These are phyloP conservation scores for Hypomontagnella monticulosa DNA, from an alignment of 495 filamentous ascomycete genomes.

Conservation along the genomic window DNA sequence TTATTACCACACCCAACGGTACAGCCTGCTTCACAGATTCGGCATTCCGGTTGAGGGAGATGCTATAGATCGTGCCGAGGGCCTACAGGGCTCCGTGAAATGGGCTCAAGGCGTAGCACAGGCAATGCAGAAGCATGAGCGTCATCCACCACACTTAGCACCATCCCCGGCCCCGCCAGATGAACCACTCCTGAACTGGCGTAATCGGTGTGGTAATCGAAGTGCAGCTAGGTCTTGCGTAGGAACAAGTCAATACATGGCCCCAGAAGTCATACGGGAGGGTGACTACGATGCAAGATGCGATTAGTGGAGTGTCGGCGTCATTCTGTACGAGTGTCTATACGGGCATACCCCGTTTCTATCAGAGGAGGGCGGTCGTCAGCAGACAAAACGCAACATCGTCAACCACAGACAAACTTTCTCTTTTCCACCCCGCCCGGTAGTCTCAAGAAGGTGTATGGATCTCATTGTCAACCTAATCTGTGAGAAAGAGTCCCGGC, in stretches of 20 bases:
- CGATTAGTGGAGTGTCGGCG: constrained; percentile 95
- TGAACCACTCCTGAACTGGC: constrained; percentile 76
- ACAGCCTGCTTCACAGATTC: constrained; percentile 76
- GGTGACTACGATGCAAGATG: constrained; percentile 89
- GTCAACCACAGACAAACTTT: constrained; percentile 63
- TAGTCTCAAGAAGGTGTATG: constrained; percentile 68
- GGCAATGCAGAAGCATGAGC: constrained; percentile 62
- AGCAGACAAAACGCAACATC: constrained; percentile 83
- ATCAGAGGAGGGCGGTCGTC: constrained; percentile 72
- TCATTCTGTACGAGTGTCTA: constrained; percentile 93
- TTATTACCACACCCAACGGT: constrained; percentile 84
- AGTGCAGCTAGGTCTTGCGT: constrained; percentile 85
- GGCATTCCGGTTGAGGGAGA: constrained; percentile 82
- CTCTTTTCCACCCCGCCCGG: constrained; percentile 70
- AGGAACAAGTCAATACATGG: constrained; percentile 98
- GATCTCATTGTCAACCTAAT: constrained; percentile 81
- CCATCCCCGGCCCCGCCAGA: constrained; percentile 37
- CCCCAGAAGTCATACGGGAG: constrained; percentile 88
- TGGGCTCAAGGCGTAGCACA: constrained; percentile 58
- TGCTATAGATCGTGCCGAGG: constrained; percentile 70
- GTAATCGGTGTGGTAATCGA: constrained; percentile 77
- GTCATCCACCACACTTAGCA: constrained; percentile 31
- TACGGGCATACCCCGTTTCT: constrained; percentile 93
- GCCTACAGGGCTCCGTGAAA: constrained; percentile 57
- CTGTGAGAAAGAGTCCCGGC: constrained; percentile 76